Conservation (phyloP, 2,329 filamentous ascomycete genomes). For the Plenodomus biglobosus region DNA sequence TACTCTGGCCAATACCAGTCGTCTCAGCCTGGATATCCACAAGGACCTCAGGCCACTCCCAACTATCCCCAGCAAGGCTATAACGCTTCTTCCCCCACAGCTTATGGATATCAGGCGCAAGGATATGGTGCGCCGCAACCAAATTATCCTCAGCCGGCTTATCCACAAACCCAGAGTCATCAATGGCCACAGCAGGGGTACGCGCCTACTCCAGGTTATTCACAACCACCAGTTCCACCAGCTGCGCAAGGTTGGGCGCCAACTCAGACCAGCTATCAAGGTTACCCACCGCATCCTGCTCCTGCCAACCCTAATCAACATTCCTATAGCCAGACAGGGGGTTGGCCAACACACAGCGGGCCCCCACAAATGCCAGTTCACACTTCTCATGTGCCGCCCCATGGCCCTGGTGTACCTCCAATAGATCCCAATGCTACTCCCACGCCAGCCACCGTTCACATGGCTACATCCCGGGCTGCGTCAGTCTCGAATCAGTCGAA, state of each 20-base stretch:
- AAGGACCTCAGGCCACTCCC: slow-evolving; percentile 21
- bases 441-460: slow-evolving; percentile 29
- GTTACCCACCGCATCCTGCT: slow-evolving; percentile 21
- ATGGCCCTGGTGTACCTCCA: background rate
- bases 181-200: slow-evolving; percentile 33
- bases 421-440: slow-evolving; percentile 34
- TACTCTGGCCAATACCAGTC: slow-evolving; percentile 32
- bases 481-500: slow-evolving; percentile 13
- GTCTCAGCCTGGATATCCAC: slow-evolving; percentile 31
- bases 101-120: slow-evolving; percentile 27
- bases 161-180: slow-evolving; percentile 24
- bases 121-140: slow-evolving; percentile 26
- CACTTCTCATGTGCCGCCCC: background rate
- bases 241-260: slow-evolving; percentile 24
- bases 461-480: slow-evolving; percentile 14
- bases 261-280: slow-evolving; percentile 18
- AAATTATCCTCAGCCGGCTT: slow-evolving; percentile 21
- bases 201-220: slow-evolving; percentile 23
- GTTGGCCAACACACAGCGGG: slow-evolving; percentile 23
- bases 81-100: slow-evolving; percentile 14
- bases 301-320: slow-evolving; percentile 27
- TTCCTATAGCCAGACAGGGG: slow-evolving; percentile 24
- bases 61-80: slow-evolving; percentile 30
- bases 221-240: slow-evolving; percentile 26
- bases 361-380: background rate